Evolutionary conservation across 768 basidiomycete genomes (phyloP).

Genomic region (Chlorophyllum brunneum): DNA sequence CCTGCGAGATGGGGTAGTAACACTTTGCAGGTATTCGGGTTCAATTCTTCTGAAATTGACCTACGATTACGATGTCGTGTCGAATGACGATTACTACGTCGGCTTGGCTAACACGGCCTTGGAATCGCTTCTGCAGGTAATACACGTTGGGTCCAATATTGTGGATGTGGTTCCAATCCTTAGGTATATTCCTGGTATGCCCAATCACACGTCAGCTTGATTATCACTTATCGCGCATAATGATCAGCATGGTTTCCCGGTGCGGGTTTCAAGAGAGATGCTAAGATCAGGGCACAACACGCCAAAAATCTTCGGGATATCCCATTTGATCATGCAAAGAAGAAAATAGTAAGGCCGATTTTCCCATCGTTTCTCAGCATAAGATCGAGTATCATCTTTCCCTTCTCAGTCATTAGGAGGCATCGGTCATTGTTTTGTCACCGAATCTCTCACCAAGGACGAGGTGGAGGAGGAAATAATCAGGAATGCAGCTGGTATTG

Average conservation of each 20-base stretch:
- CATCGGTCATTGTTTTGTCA: conserved; percentile 22
- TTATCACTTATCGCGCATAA: not conserved
- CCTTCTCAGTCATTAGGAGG: conserved; percentile 20
- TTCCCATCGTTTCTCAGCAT: too few species aligned
- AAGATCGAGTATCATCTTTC: too few species aligned
- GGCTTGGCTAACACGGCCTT: conserved; percentile 22
- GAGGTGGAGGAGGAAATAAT: conserved; percentile 12
- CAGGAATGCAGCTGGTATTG: conserved; percentile 35
- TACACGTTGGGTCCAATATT: conserved; percentile 34
- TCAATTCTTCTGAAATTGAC: conserved; percentile 33
- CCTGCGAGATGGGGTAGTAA: not conserved
- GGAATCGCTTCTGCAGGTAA: conserved; percentile 21
- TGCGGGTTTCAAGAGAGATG: conserved; percentile 29
- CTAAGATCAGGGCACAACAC: conserved; percentile 20
- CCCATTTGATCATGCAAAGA: conserved; percentile 26
- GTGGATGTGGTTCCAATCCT: conserved; percentile 35
- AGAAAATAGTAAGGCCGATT: conserved; percentile 23
- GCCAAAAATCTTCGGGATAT: conserved; percentile 20
- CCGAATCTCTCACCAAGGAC: conserved; percentile 26
- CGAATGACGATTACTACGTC: conserved; percentile 33
- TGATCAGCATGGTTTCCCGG: conserved; percentile 35
- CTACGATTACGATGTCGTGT: conserved; percentile 36
- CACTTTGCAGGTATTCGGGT: conserved; percentile 23
- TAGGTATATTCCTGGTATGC: conserved; percentile 26
- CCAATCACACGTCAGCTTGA: not conserved